Base-by-base conservation (phyloP, 169 alveolate species). In the Cyclospora cayetanensis region DNA sequence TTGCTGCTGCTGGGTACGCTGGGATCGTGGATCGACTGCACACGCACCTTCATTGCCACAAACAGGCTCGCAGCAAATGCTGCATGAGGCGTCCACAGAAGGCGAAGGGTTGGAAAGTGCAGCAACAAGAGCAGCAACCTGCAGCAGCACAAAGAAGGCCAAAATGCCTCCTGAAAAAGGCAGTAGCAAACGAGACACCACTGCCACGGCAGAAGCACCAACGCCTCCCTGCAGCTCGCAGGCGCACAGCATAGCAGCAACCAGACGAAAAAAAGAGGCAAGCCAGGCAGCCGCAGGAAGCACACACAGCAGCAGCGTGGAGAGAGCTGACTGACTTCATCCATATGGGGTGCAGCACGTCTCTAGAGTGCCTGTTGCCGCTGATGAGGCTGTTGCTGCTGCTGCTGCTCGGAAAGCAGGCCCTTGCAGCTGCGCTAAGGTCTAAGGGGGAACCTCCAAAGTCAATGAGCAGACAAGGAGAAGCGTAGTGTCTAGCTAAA, bases 81-180 rank as follows among this genome's bases (percentile, higher is more conserved):
- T 46, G 93, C 35, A 37, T 83, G 85, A 20, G 93, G 80, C 20
- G 92, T 65, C 95, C 95, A 93, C 22, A 93, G 74, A n/a, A 93
- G 80, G 22, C 93, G 92, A 15, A 93, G 89, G 1, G 74, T 42
- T 2, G 95, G 95, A 31, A 93, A 90, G 50, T 93, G 95, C 46
- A 93, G 90, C 22, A 80, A 39, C 52, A 93, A 65, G 22, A 93
- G 91, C 25, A 93, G 55, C 46, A 93, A 52, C 86, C 79, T 93
- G 2, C 68, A 77, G 53, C 85, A 74, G 12, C 18, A 11, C 25
- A 9, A 11, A 18, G 74, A 12, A 60, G 74, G 11, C 12, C 74
- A 12, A 12, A 25, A 9, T 60, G 74, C 74, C 22, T 60, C 12
- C 35, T 25, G 31, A 20, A 66, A 66, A 66, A 15, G 31, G 46